Evolutionary conservation across 176 grass and related monocot genomes (phyloP).

Genomic region (Panicum miliaceum): DNA sequence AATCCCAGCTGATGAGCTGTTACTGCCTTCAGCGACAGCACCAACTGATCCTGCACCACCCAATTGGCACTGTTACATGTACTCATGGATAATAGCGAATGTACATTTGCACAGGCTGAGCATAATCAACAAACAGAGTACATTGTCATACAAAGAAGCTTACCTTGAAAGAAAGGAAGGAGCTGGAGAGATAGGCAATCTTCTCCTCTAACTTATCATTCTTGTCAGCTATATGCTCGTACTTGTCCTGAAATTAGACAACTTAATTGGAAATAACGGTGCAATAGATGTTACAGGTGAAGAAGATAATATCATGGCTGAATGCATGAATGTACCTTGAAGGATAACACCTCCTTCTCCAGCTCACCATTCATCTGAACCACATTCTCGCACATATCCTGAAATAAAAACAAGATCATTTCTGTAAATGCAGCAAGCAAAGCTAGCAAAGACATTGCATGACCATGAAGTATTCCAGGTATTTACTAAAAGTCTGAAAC

Average conservation of each 20-base stretch:
- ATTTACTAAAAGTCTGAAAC: not conserved
- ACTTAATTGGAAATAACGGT: not conserved
- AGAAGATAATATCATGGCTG: not conserved
- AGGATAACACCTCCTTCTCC: slow-evolving; percentile 50
- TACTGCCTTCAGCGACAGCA: slow-evolving; percentile 32
- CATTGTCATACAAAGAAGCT: slow-evolving; percentile 26
- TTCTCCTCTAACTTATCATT: slow-evolving; percentile 63
- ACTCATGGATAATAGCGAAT: not conserved
- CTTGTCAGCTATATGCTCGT: slow-evolving; percentile 46
- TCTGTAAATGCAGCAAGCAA: slow-evolving; percentile 21
- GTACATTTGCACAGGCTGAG: not conserved
- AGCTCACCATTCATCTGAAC: slow-evolving; percentile 46
- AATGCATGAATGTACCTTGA: slow-evolving; percentile 48
- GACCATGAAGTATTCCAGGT: not conserved
- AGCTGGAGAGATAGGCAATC: slow-evolving; percentile 50
- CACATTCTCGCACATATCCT: slow-evolving; percentile 59
- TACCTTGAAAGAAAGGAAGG: slow-evolving; percentile 68
- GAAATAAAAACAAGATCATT: slow-evolving; percentile 19
- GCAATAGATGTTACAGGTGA: not conserved
- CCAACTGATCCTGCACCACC: slow-evolving; percentile 60
- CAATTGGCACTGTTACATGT: not conserved
- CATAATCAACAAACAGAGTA: slow-evolving; percentile 14
- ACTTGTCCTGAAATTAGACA: slow-evolving; percentile 59
- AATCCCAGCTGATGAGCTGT: slow-evolving; percentile 17
- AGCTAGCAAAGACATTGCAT: not conserved